A percentile compares a stretch with the other conserved stretches of the same genome.
Evolutionary conservation across 2,329 filamentous ascomycete genomes (phyloP).

Genomic region (Xylaria sp.): DNA sequence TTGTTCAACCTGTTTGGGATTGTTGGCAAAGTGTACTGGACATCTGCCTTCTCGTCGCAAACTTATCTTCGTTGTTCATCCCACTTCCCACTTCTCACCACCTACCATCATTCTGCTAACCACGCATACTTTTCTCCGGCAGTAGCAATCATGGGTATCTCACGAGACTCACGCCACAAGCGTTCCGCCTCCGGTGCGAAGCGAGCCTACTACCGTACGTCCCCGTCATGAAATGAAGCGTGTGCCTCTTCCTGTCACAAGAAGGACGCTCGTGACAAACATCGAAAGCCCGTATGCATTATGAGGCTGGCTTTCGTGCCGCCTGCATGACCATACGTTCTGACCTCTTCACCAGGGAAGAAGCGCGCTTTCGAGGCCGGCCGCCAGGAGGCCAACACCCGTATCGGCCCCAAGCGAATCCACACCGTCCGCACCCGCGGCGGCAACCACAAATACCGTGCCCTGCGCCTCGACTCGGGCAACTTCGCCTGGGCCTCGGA

Average conservation of each 20-base stretch:
- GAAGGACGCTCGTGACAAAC: conserved; percentile 31
- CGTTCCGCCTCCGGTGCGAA: conserved; percentile 99
- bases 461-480: conserved; percentile 96
- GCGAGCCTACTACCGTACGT: conserved; percentile 89
- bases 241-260: conserved; percentile 35
- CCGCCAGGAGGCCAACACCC: conserved; percentile 99
- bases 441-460: conserved; percentile 99
- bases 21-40: not conserved
- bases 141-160: conserved; percentile 97
- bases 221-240: conserved; percentile 45
- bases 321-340: conserved; percentile 70
- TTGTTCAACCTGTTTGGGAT: conserved; percentile 15
- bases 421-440: conserved; percentile 97
- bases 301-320: conserved; percentile 44
- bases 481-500: conserved; percentile 99
- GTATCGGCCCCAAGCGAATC: conserved; percentile 97
- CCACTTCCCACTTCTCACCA: not conserved
- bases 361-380: conserved; percentile 99
- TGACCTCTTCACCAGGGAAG: conserved; percentile 85
- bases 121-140: conserved; percentile 57
- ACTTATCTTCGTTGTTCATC: conserved; percentile 4
- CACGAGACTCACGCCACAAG: conserved; percentile 99
- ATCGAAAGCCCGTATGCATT: conserved; percentile 75
- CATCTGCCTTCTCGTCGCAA: not conserved
- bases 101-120: conserved; percentile 39